Base-by-base conservation (phyloP, 2,329 filamentous ascomycete genomes). In the Grosmannia penicillata region DNA sequence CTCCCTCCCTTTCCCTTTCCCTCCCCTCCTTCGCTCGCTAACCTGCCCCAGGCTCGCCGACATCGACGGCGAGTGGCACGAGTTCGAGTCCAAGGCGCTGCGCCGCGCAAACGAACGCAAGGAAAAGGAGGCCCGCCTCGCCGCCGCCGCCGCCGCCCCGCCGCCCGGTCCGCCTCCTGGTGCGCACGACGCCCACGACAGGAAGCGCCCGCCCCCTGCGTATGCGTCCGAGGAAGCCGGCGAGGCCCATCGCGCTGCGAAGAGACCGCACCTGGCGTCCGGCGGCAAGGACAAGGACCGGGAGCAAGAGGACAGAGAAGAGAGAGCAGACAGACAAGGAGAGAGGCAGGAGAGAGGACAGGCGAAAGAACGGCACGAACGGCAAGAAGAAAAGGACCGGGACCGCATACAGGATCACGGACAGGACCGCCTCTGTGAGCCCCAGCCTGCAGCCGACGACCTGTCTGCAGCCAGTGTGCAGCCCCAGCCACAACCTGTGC, bases 51-150 rank as follows among this genome's bases (percentile, higher is more conserved):
- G 82, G 51, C 70, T 98, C 36, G 76, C 79, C 43, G 66, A 78
- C 35, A 70, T 98, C 23, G 75, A 91, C 49, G 91, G 91, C 18
- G 91, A 98, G 51, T 98, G 91, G 91, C 91, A 98, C 54, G 91
- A 98, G 55, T 94, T 96, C 51, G 91, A 98, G 61, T 93, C 85
- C 40, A 98, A 98, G 61, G 87, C 86, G 14, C 67, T 94, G 21
- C 72, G 91, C 24, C 91, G 91, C 49, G 87, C 95, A 56, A 89
- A 86, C 49, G 84, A 91, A 56, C 73, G 74, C 39, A 67, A 65
- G 43, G 69, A 73, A 22, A 62, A 66, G 40, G 70, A 73, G 38
- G 68, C 66, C 8, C 60, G 62, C 4, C 63, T 61, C 6, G 58
- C 56, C 30, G 59, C 39, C 14, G 40, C 37, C 13, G 33, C 28